Percentiles rank a stretch among this genome's conserved stretches.
Evolutionary conservation across 73 alveolate genomes (phyloP).

Genomic region (Breviolum minutum): DNA sequence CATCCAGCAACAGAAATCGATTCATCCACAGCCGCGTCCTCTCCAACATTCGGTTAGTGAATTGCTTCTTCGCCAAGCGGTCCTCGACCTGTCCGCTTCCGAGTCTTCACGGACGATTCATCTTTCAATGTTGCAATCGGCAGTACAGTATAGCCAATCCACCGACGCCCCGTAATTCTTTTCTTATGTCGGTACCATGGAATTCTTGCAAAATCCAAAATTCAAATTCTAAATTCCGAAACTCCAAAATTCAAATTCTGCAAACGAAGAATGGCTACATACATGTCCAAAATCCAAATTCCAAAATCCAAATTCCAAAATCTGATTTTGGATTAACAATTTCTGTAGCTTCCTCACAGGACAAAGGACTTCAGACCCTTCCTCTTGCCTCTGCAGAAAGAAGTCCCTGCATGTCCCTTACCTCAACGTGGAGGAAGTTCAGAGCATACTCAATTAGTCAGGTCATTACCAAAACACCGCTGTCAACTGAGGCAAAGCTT

Average conservation of each 20-base stretch:
- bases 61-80: constrained; percentile 31
- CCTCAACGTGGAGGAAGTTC: neutral
- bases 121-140: neutral
- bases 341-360: no score
- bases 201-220: no score
- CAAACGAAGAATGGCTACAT: neutral
- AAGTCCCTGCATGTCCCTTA: constrained; percentile 53
- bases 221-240: no score
- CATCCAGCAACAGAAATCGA: neutral
- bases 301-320: no score
- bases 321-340: no score
- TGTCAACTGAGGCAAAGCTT: neutral
- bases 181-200: no score
- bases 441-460: neutral
- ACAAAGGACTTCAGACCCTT: no score
- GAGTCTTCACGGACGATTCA: no score
- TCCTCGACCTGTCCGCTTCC: constrained; percentile 18
- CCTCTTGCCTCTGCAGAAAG: constrained; percentile 17
- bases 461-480: no score
- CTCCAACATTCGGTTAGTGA: constrained; percentile 41
- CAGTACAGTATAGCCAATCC: neutral
- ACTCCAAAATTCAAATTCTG: no score
- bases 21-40: neutral
- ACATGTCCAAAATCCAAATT: neutral
- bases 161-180: neutral